These are phyloP conservation scores for Physcomitrellopsis africana DNA, from an alignment of 225 moss, liverwort and hornwort species.

Conservation along the genomic window DNA sequence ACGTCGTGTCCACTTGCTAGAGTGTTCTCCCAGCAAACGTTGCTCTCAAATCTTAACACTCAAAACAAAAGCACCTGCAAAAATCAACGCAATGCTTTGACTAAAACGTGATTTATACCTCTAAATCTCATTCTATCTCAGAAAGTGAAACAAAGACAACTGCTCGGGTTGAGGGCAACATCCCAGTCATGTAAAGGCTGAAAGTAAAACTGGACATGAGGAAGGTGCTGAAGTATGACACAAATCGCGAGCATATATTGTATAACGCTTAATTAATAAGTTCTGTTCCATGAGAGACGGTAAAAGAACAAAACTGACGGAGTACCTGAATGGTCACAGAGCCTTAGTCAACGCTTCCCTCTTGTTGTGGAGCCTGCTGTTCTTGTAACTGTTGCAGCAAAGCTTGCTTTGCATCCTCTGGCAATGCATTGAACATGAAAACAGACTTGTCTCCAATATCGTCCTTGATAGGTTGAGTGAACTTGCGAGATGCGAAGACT, in stretches of 20 bases:
- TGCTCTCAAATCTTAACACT: constrained; percentile 15
- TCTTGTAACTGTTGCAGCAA: constrained; percentile 53
- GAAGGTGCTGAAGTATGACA: constrained; percentile 8
- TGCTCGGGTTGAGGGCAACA: neutral
- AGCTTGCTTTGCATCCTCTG: constrained; percentile 66
- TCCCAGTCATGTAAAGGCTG: constrained; percentile 4
- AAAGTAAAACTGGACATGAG: neutral
- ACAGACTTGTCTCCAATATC: constrained; percentile 99
- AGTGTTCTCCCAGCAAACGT: constrained; percentile 22
- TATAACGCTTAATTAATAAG: neutral
- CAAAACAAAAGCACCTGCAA: constrained; percentile 31
- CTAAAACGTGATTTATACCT: neutral
- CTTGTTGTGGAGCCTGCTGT: constrained; percentile 35
- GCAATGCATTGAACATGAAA: constrained; percentile 83
- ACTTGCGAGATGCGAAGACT: constrained; percentile 90
- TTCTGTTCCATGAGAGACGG: neutral
- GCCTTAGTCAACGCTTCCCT: constrained; percentile 26
- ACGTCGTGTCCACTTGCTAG: constrained; percentile 8
- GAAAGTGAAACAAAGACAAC: neutral
- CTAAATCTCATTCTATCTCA: neutral
- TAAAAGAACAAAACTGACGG: neutral
- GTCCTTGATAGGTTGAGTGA: constrained; percentile 94
- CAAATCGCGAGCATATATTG: neutral
- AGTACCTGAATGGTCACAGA: constrained; percentile 24
- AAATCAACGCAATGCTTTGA: constrained; percentile 11